These are phyloP conservation scores for Alisma plantagoaquatica DNA, from an alignment of 106 monocot genomes.

Conservation along the genomic window DNA sequence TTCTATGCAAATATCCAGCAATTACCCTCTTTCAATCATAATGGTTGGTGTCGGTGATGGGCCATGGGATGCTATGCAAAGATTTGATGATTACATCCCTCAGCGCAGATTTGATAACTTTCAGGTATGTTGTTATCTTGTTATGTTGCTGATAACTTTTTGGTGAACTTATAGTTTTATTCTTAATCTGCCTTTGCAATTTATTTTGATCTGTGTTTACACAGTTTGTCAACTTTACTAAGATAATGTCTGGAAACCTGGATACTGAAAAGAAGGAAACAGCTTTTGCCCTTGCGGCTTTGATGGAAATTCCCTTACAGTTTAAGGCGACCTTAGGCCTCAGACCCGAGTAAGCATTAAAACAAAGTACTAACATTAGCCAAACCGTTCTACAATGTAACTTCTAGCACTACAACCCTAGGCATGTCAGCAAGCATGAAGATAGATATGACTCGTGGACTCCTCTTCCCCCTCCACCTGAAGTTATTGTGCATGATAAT, in stretches of 20 bases:
- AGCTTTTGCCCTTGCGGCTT: slow-evolving; percentile 85
- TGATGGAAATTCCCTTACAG: slow-evolving; percentile 96
- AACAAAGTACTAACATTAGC: not conserved
- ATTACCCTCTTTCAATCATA: slow-evolving; percentile 90
- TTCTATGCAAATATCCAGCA: slow-evolving; percentile 39
- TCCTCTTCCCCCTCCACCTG: slow-evolving; percentile 57
- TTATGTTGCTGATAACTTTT: not conserved
- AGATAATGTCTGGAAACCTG: slow-evolving; percentile 64
- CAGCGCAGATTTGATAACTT: slow-evolving; percentile 89
- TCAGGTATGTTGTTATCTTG: slow-evolving; percentile 41
- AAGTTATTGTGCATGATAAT: slow-evolving; percentile 70
- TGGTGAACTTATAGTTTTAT: not conserved
- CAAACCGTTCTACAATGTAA: not conserved
- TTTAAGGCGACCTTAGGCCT: slow-evolving; percentile 69
- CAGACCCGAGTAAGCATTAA: slow-evolving; percentile 28
- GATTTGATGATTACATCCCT: slow-evolving; percentile 94
- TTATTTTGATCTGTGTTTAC: not conserved
- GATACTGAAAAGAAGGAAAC: slow-evolving; percentile 62
- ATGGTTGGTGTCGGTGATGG: slow-evolving; percentile 99
- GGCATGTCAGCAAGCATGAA: slow-evolving; percentile 23
- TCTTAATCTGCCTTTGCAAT: not conserved
- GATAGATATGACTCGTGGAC: slow-evolving; percentile 5
- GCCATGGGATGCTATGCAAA: slow-evolving; percentile 93
- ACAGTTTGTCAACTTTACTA: slow-evolving; percentile 95
- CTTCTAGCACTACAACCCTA: not conserved